Conservation (phyloP, 495 filamentous ascomycete genomes). For the Lasiosphaeris hirsuta region DNA sequence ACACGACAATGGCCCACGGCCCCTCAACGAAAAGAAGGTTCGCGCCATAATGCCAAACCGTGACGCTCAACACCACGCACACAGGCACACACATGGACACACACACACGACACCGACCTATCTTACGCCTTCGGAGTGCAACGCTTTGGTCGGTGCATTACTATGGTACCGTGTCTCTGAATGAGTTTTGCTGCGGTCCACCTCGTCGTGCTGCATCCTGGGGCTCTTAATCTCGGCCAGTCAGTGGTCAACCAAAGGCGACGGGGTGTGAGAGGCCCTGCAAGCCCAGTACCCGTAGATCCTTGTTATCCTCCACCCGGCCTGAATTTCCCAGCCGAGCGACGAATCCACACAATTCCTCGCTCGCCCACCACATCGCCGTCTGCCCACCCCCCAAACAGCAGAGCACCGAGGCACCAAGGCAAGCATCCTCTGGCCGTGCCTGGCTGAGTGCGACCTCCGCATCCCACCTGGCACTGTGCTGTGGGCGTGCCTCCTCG, state of each 20-base stretch:
- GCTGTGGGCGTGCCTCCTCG: neutral
- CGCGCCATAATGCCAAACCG: conserved; percentile 15
- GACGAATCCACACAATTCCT: conserved; percentile 30
- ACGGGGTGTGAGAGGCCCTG: conserved; percentile 21
- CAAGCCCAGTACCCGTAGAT: conserved; percentile 30
- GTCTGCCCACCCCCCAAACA: conserved; percentile 4
- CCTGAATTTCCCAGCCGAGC: conserved; percentile 38
- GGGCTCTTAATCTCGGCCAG: conserved; percentile 26
- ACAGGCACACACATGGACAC: neutral
- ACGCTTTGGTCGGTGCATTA: conserved; percentile 26
- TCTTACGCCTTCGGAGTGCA: conserved; percentile 19
- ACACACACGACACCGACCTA: conserved; percentile 10
- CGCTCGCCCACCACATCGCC: conserved; percentile 27
- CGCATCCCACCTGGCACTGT: conserved; percentile 14
- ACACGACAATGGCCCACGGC: conserved; percentile 2
- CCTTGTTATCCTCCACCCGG: conserved; percentile 33
- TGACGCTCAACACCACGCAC: neutral
- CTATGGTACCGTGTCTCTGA: conserved; percentile 36
- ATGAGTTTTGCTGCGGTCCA: conserved; percentile 26
- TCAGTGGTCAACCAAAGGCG: conserved; percentile 27
- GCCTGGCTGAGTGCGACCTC: conserved; percentile 26
- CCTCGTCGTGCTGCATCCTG: conserved; percentile 25
- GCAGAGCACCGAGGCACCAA: conserved; percentile 12
- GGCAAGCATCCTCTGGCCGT: conserved; percentile 19
- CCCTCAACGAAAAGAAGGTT: conserved; percentile 9